Evolutionary conservation across 306 rosid species (phyloP).

Genomic region (Comarum palustre): DNA sequence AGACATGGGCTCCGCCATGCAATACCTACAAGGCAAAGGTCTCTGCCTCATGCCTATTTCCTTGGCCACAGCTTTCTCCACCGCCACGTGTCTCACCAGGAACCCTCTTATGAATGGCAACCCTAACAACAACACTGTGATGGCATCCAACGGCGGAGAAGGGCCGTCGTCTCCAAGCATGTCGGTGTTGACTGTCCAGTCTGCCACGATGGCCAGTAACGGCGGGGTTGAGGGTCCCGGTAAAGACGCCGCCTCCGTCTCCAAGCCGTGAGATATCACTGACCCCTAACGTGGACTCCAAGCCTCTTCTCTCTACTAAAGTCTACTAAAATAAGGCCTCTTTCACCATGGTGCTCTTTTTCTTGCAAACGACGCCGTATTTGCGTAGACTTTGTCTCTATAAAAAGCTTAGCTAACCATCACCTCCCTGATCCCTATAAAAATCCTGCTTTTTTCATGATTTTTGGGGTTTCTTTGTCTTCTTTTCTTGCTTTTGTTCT

Average conservation of each 20-base stretch:
- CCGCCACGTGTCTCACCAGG: constrained; percentile 77
- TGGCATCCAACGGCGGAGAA: constrained; percentile 54
- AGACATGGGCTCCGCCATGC: constrained; percentile 99
- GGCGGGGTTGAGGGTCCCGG: constrained; percentile 44
- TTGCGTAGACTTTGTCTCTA: constrained; percentile 45
- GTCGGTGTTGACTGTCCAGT: constrained; percentile 76
- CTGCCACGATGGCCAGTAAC: constrained; percentile 45
- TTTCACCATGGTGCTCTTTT: constrained; percentile 7
- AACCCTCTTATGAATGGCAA: constrained; percentile 37
- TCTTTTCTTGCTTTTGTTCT: background rate
- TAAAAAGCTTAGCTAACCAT: constrained; percentile 27
- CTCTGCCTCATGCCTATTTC: constrained; percentile 99
- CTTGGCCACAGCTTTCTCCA: constrained; percentile 81
- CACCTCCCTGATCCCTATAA: background rate
- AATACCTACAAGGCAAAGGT: constrained; percentile 90
- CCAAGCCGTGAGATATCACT: constrained; percentile 50
- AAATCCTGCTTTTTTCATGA: constrained; percentile 1
- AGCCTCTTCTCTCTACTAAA: constrained; percentile 18
- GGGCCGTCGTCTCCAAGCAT: constrained; percentile 86
- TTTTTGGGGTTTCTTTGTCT: background rate
- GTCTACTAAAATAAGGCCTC: constrained; percentile 52
- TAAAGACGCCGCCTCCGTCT: constrained; percentile 68
- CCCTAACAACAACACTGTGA: constrained; percentile 13
- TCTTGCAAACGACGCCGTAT: constrained; percentile 62
- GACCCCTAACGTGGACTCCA: constrained; percentile 8